Base-by-base conservation (phyloP, 1,139 yeast species). In the Groenewaldozyma auringiensis region DNA sequence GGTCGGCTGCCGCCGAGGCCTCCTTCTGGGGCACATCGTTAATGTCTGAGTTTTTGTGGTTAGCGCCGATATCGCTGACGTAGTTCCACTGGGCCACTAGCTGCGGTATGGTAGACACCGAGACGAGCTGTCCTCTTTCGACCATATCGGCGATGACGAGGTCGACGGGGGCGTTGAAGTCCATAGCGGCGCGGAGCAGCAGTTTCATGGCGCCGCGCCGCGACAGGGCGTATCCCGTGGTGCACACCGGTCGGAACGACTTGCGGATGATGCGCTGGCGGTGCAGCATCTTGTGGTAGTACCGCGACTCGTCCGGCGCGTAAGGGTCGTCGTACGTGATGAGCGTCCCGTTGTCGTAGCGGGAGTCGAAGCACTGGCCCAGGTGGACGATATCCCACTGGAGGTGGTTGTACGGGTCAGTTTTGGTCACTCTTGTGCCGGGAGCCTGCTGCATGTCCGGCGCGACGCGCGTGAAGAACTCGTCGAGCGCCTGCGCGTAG, bases 141-240 rank as follows among this genome's bases (percentile, higher is more conserved):
- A 43, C 40, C 47, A 53, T 37, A 16, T 48, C 45, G 11, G 42
- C 37, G 32, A 53, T 51, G n/a, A 48, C 32, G 16, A 46, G 37
- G 41, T 53, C 56, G 9, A 53, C 46, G 13, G 56, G 55, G 4
- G 34, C 33, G 40, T 47, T 44, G 41, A 46, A 36, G 21, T 53
- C 56, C 8, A 53, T 21, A 9, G 50, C 48, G 18, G 40, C 32
- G n/a, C 53, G 46, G 9, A 49, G 32, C 40, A 53, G 37, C 29
- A 53, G 47, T 42, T 53, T 53, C 18, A 41, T 27, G 2, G 56
- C 56, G 3, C 54, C 56, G 1, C 32, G 13, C 34, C 38, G 48
- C n/a, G 52, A 33, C 21, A 53, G 29, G 4, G 53, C 56, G 31
- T 53, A 53, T 3, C 51, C 56, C 27, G 52, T 51, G 6, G 56